Percentiles rank a stretch among this genome's conserved stretches.
These are phyloP conservation scores for Anacardium occidentale DNA, from an alignment of 345 rosid genomes.

Conservation along the genomic window DNA sequence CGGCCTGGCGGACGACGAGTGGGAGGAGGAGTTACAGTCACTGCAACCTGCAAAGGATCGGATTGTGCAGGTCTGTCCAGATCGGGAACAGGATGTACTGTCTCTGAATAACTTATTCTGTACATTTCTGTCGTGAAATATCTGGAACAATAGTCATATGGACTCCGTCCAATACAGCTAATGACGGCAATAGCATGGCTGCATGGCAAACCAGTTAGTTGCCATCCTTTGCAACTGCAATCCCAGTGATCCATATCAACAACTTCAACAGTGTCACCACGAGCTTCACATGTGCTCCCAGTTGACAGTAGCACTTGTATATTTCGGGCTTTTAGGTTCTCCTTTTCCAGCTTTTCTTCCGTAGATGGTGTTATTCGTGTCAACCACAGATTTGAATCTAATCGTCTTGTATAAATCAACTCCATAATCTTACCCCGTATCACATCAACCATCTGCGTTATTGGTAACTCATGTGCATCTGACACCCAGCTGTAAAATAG, in stretches of 20 bases:
- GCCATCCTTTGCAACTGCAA: slow-evolving; percentile 91
- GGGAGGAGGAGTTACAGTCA: slow-evolving; percentile 85
- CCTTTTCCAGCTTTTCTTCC: slow-evolving; percentile 76
- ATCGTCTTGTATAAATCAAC: slow-evolving; percentile 49
- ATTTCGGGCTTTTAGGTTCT: slow-evolving; percentile 42
- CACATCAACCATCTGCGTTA: slow-evolving; percentile 89
- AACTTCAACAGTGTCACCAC: slow-evolving; percentile 65
- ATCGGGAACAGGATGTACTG: slow-evolving; percentile 63
- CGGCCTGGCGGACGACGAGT: slow-evolving; percentile 83
- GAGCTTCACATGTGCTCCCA: slow-evolving; percentile 76
- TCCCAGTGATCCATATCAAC: slow-evolving; percentile 75
- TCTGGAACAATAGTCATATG: slow-evolving; percentile 73
- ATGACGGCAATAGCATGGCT: slow-evolving; percentile 73
- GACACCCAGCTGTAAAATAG: slow-evolving; percentile 78
- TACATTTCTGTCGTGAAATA: slow-evolving; percentile 69
- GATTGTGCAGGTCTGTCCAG: slow-evolving; percentile 43
- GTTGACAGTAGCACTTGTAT: slow-evolving; percentile 56
- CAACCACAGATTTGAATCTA: slow-evolving; percentile 52
- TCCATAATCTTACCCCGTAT: slow-evolving; percentile 74
- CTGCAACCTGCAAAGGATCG: slow-evolving; percentile 47
- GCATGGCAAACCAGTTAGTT: slow-evolving; percentile 79
- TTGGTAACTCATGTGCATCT: slow-evolving; percentile 81
- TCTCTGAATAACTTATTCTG: slow-evolving; percentile 63
- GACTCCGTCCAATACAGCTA: slow-evolving; percentile 48
- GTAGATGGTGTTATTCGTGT: slow-evolving; percentile 71